Base-by-base conservation (phyloP, 805 yeast species). In the Saturnispora halmiae region DNA sequence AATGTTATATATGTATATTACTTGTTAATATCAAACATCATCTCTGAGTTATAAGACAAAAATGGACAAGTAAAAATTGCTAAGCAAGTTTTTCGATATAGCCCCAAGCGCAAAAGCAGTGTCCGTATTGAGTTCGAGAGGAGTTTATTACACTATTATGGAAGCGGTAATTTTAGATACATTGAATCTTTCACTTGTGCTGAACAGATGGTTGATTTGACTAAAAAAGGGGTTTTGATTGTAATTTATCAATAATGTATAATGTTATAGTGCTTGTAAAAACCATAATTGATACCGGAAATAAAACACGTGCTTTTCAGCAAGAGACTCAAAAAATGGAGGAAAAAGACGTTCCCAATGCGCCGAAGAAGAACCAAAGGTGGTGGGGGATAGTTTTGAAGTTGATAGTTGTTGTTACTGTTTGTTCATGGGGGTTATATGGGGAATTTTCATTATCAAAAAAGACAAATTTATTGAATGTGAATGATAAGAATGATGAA, bases 91-190 rank as follows among this genome's bases (percentile, higher is more conserved):
- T 81, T 80, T n/a, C 87, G 85, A 0, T 75, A 79, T 52, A 66
- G 86, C 51, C 86, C 86, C 1, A 79, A 75, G 1, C 67, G 85
- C 53, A 49, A 57, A 4, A 75, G 73, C 8, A 87, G 86, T 1
- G 56, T 70, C 6, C 61, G 75, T 38, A 56, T 76, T 5, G 69
- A 68, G 21, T 33, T 47, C 11, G 66, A 62, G 38, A 43, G 40
- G 6, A 30, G 49, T 3, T 18, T 78, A 10, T 60, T 81, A n/a
- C 75, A 79, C 49, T 79, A 76, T 21, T 80, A 81, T 51, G 88
- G 88, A 10, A 72, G 48, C 41, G 50, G 43, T 10, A 40, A 54
- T 45, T 38, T 45, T 2, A 43, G 52, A 9, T 51, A 49, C 18
- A 51, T 52, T 25, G 49, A 76, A 33, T 72, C 79, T 4, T 73